A percentile compares a stretch with the other conserved stretches of the same genome.
These are phyloP conservation scores for Neurospora sp. DNA, from an alignment of 2,329 filamentous ascomycete species.

Conservation along the genomic window DNA sequence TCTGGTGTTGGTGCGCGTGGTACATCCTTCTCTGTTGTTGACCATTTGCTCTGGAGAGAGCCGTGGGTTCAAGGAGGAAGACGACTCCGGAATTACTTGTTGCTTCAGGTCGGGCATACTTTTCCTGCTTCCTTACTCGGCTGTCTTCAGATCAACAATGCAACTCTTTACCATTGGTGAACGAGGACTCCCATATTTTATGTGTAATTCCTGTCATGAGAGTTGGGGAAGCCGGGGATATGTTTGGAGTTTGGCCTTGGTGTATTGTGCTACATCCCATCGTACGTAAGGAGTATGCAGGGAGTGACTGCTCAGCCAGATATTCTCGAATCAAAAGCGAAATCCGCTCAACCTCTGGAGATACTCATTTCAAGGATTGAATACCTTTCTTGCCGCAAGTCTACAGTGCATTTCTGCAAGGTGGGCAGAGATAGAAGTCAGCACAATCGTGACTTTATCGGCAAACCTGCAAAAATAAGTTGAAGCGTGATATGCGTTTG, in stretches of 20 bases:
- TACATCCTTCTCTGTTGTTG: neutral
- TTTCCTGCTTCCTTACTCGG: neutral
- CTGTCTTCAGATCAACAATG: neutral
- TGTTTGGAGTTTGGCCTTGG: neutral
- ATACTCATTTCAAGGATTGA: neutral
- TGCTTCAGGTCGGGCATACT: neutral
- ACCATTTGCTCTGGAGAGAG: neutral
- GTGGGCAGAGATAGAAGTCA: neutral
- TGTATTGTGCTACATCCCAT: neutral
- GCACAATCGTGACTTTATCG: neutral
- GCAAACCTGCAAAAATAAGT: neutral
- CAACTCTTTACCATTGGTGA: neutral
- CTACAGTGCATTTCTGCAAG: neutral
- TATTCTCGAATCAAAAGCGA: neutral
- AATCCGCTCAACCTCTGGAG: neutral
- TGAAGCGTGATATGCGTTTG: neutral
- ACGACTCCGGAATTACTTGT: neutral
- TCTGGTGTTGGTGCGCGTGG: neutral
- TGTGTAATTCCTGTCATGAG: neutral
- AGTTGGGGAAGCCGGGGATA: neutral
- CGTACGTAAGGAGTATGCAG: neutral
- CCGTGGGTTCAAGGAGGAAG: neutral
- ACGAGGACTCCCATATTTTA: neutral
- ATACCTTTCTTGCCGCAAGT: neutral
- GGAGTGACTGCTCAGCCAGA: neutral